phyloP scores from a whole-genome alignment of 371 early-diverging fungal species.

The Chytridium lagenaria region DNA sequence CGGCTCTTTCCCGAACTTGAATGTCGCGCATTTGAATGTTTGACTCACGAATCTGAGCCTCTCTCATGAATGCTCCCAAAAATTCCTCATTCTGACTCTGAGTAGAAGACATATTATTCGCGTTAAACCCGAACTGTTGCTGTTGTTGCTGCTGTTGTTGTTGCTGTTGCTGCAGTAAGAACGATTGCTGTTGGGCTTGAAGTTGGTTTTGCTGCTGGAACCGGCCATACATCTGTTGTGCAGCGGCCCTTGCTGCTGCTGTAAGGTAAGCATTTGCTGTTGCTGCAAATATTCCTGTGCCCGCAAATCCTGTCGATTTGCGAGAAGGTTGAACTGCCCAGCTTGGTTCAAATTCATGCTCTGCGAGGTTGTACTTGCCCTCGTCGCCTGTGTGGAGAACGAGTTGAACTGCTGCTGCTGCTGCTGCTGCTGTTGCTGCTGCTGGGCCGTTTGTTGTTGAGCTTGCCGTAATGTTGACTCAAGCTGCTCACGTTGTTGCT shows the following conservation, averaged over 20 bases:
- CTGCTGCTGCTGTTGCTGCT: slow-evolving; percentile 50
- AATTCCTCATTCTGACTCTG: slow-evolving; percentile 65
- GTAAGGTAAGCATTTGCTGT: slow-evolving; percentile 14
- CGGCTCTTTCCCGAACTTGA: slow-evolving; percentile 40
- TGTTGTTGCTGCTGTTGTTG: slow-evolving; percentile 37
- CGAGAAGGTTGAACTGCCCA: background rate
- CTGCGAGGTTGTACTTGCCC: background rate
- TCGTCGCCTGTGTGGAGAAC: background rate
- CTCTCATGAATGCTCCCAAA: slow-evolving; percentile 72
- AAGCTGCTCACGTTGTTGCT: slow-evolving; percentile 36
- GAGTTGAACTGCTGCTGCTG: slow-evolving; percentile 30
- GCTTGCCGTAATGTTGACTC: slow-evolving; percentile 23
- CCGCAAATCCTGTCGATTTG: slow-evolving; percentile 3
- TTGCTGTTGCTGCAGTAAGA: no score
- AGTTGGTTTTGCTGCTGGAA: no score
- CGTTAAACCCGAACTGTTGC: slow-evolving; percentile 37
- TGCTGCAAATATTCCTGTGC: background rate
- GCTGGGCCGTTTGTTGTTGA: no score
- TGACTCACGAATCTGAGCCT: slow-evolving; percentile 62
- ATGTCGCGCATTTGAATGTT: slow-evolving; percentile 39
- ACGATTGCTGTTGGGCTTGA: no score
- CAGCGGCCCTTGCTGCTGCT: no score
- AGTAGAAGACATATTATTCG: slow-evolving; percentile 24
- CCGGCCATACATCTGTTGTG: no score
- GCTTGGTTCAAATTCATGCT: background rate